Evolutionary conservation across 1,284 basidiomycete genomes (phyloP), one percentile per base, ranked within the genome.

Genomic region (Inonotus hispidus): DNA sequence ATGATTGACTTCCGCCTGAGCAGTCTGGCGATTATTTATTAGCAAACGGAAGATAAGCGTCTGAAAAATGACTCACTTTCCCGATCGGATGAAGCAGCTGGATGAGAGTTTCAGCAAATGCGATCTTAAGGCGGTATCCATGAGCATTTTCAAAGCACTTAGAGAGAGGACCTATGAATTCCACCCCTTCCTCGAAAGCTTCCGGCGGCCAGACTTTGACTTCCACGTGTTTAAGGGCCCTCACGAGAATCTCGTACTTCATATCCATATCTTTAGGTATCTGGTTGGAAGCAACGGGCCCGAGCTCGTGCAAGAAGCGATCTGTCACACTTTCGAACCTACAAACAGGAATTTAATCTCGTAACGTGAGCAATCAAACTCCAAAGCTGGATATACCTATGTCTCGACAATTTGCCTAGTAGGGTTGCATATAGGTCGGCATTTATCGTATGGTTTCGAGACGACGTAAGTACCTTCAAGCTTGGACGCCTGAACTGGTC

Each of bases 1-100:
- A 71, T 97, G 92, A 69, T 98, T 97, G 53, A 96, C 93, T 75
- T 98, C 95, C 1, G 93, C 95, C 71, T 96, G 94, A 0, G 94
- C 95, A 27, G 91, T 94, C 87, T 93, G 67, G 38, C 4, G 64
- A 53, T 27, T 38, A 45, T 19, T 16, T 61, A 52, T 61, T 32
- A 63, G 54, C 47, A 27, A 60, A 56, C 29, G 56, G 6, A 14
- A n/a, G 7, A 50, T 19, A 55, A 39, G 62, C 21, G 25, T 50
- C 25, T 61, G 56, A 11, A 46, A 19, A 35, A 46, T 5, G 43
- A n/a, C 74, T 35, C 63, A 90, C 92, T 79, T 95, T 93, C 62
- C 90, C 91, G 43, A 98, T 93, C 0, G 93, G 92, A 74, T 97
- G 92, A 50, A 98, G 72, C 13, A 98, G 73, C 50, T 87, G 80